Conservation (phyloP, 2,329 filamentous ascomycete genomes). For the Xylariales sp. region DNA sequence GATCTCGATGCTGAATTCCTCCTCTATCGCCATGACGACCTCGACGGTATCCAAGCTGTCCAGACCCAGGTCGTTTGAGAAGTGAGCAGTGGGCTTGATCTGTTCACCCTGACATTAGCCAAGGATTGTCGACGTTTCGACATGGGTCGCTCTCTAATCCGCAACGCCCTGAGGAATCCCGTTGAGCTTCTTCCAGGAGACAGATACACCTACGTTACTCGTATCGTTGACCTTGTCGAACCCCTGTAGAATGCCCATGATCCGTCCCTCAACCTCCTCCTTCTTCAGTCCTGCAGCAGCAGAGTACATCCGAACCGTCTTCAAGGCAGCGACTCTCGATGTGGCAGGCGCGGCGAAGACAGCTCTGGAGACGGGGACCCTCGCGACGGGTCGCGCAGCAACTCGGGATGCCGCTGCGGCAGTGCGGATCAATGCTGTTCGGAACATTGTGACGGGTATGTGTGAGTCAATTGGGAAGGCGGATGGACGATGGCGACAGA, state of each 20-base stretch:
- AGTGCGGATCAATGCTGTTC: slow-evolving; percentile 77
- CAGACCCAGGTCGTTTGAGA: slow-evolving; percentile 93
- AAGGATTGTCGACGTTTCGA: not conserved
- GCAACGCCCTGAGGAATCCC: no score
- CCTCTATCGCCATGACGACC: slow-evolving; percentile 99
- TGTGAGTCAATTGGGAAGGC: slow-evolving; percentile 11
- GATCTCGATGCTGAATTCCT: slow-evolving; percentile 84
- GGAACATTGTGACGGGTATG: slow-evolving; percentile 67
- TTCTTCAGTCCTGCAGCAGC: slow-evolving; percentile 73
- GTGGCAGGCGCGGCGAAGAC: slow-evolving; percentile 56
- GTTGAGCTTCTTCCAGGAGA: no score
- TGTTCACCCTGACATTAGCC: slow-evolving; percentile 35
- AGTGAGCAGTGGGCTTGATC: slow-evolving; percentile 83
- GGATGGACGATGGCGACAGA: not conserved
- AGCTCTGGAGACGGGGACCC: slow-evolving; percentile 45
- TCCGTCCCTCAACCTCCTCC: slow-evolving; percentile 84
- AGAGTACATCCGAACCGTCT: slow-evolving; percentile 79
- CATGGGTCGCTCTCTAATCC: not conserved
- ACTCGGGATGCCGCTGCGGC: slow-evolving; percentile 52
- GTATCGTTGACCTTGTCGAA: slow-evolving; percentile 89
- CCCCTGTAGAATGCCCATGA: slow-evolving; percentile 87
- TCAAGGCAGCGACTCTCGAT: slow-evolving; percentile 57
- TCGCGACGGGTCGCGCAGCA: slow-evolving; percentile 55
- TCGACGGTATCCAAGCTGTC: slow-evolving; percentile 98
- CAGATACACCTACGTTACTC: slow-evolving; percentile 52